phyloP scores from a whole-genome alignment of 352 stramenopile species.

The Phytophthora meadii region DNA sequence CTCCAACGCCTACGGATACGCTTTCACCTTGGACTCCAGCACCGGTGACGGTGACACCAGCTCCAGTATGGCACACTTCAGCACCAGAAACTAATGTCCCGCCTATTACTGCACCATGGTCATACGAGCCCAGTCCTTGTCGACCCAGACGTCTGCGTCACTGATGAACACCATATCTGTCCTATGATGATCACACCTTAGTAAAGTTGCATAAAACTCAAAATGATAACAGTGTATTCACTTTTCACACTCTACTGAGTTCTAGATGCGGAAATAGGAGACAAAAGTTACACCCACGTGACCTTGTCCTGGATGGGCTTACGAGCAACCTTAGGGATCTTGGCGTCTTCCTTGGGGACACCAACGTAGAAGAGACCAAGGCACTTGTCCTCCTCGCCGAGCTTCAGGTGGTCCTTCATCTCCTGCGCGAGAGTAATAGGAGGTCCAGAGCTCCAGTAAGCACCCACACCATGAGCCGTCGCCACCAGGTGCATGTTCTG shows the following conservation, averaged over 20 bases:
- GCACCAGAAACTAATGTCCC: slow-evolving; percentile 10
- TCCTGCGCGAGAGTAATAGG: slow-evolving; percentile 66
- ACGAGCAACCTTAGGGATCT: slow-evolving; percentile 57
- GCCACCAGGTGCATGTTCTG: slow-evolving; percentile 88
- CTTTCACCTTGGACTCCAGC: not conserved
- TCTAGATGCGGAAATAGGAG: slow-evolving; percentile 13
- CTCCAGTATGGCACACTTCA: slow-evolving; percentile 12
- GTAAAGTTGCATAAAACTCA: not conserved
- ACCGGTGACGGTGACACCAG: not conserved
- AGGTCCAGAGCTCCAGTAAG: slow-evolving; percentile 88
- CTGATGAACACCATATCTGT: slow-evolving; percentile 3
- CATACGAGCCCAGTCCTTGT: slow-evolving; percentile 12
- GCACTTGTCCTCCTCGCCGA: slow-evolving; percentile 79
- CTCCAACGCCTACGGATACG: not conserved
- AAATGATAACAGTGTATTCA: slow-evolving; percentile 2
- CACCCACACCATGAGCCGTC: slow-evolving; percentile 67
- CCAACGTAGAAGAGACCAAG: slow-evolving; percentile 88
- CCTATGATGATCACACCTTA: not conserved
- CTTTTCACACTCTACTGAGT: slow-evolving; percentile 13
- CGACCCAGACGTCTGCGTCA: slow-evolving; percentile 17
- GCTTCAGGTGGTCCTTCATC: slow-evolving; percentile 84
- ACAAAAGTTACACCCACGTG: slow-evolving; percentile 41
- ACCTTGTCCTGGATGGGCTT: slow-evolving; percentile 85
- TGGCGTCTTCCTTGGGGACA: slow-evolving; percentile 55
- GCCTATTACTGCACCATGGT: slow-evolving; percentile 2